phyloP scores from a whole-genome alignment of 2,329 filamentous ascomycete genomes.

The Xylaria sp. region DNA sequence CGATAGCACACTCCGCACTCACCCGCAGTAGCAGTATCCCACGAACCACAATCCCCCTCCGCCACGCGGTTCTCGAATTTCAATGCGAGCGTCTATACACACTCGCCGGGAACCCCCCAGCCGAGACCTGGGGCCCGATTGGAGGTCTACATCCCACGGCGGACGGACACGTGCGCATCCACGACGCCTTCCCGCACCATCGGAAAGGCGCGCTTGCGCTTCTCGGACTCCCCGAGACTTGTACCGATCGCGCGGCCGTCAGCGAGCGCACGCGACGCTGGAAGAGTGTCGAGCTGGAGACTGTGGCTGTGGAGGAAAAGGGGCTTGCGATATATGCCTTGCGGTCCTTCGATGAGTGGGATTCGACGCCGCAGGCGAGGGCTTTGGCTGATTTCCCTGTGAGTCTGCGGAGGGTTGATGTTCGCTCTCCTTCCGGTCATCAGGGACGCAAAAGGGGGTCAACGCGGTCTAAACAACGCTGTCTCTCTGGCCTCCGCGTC shows the following conservation, averaged over 20 bases:
- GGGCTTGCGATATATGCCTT: constrained; percentile 60
- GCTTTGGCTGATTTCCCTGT: constrained; percentile 60
- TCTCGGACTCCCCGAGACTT: constrained; percentile 50
- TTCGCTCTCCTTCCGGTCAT: background rate
- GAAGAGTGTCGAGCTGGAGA: constrained; percentile 61
- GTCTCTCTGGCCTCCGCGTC: constrained; percentile 45
- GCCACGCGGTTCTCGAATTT: constrained; percentile 63
- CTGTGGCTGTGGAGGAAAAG: constrained; percentile 51
- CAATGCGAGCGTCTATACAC: constrained; percentile 61
- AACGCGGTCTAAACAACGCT: constrained; percentile 42
- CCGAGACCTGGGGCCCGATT: constrained; percentile 54
- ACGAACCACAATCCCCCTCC: constrained; percentile 54
- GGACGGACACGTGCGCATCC: constrained; percentile 64
- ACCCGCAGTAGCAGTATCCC: constrained; percentile 42
- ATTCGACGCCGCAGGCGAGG: constrained; percentile 57
- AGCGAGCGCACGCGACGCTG: constrained; percentile 52
- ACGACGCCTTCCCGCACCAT: constrained; percentile 65
- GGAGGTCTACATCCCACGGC: constrained; percentile 62
- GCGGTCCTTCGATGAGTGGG: constrained; percentile 62
- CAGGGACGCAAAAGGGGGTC: background rate
- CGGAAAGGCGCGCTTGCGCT: constrained; percentile 55
- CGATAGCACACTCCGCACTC: constrained; percentile 54
- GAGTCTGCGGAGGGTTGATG: constrained; percentile 50
- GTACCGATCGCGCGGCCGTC: constrained; percentile 53
- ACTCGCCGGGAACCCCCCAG: constrained; percentile 51